phyloP scores from a whole-genome alignment of 495 filamentous ascomycete species.

The Penicillium desertorum region DNA sequence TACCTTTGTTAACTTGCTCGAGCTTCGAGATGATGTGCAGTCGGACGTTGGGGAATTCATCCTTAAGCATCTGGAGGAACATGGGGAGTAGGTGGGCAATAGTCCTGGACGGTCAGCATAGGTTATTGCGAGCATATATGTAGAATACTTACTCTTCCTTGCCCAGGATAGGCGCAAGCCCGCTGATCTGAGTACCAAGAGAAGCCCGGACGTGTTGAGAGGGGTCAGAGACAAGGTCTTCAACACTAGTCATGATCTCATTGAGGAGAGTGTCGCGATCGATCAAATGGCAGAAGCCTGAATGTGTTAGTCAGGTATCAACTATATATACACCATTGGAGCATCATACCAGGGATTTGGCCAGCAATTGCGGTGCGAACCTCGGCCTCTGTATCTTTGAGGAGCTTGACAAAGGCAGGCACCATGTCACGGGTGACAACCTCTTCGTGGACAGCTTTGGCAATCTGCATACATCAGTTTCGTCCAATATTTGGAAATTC shows the following conservation, averaged over 20 bases:
- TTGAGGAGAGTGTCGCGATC: conserved; percentile 85
- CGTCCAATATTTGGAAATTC: conserved; percentile 9
- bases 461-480: conserved; percentile 62
- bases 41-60: conserved; percentile 96
- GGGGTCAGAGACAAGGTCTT: conserved; percentile 91
- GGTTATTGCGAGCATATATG: neutral
- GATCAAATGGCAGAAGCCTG: conserved; percentile 87
- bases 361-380: conserved; percentile 96
- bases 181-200: conserved; percentile 94
- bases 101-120: conserved; percentile 56
- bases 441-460: conserved; percentile 97
- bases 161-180: conserved; percentile 92
- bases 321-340: conserved; percentile 8
- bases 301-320: conserved; percentile 19
- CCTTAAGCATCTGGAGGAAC: conserved; percentile 99
- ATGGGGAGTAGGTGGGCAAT: conserved; percentile 96
- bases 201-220: conserved; percentile 97
- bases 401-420: conserved; percentile 92
- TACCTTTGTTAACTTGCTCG: conserved; percentile 95
- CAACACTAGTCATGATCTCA: conserved; percentile 95
- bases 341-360: conserved; percentile 79
- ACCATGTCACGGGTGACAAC: conserved; percentile 91
- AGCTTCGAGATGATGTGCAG: conserved; percentile 98
- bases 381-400: conserved; percentile 97
- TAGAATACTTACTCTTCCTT: conserved; percentile 84